Evolutionary conservation across 305 asterid species (phyloP).

Genomic region (Salvia sclarea): DNA sequence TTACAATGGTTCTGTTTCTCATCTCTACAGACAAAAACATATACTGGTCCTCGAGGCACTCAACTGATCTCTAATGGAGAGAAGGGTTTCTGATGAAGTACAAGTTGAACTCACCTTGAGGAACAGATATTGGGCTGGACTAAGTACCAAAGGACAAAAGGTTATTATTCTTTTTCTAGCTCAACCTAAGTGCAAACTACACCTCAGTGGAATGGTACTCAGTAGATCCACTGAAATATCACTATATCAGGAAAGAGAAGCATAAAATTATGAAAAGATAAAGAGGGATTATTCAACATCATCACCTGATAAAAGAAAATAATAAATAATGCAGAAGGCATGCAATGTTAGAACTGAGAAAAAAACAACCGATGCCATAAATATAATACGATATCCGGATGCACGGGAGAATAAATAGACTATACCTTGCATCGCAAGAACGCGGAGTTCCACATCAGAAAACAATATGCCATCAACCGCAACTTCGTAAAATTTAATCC

Average conservation of each 20-base stretch:
- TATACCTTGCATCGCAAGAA: constrained; percentile 73
- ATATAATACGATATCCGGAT: not conserved
- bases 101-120: not conserved
- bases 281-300: not conserved
- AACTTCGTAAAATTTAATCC: constrained; percentile 36
- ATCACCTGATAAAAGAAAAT: not conserved
- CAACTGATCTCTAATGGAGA: no score
- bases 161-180: not conserved
- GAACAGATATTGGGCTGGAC: not conserved
- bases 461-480: constrained; percentile 56
- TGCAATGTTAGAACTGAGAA: not conserved
- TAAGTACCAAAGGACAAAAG: not conserved
- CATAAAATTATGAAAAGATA: not conserved
- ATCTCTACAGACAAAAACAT: not conserved
- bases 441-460: constrained; percentile 64
- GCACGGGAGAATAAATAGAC: constrained; percentile 2
- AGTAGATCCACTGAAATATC: not conserved
- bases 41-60: not conserved
- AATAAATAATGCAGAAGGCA: not conserved
- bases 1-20: not conserved
- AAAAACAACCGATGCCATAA: not conserved
- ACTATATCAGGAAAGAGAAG: not conserved
- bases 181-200: not conserved
- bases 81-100: not conserved
- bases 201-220: not conserved